These are phyloP conservation scores for Pseudozyma tsukubaensis DNA, from an alignment of 1,284 basidiomycete species.

Conservation along the genomic window DNA sequence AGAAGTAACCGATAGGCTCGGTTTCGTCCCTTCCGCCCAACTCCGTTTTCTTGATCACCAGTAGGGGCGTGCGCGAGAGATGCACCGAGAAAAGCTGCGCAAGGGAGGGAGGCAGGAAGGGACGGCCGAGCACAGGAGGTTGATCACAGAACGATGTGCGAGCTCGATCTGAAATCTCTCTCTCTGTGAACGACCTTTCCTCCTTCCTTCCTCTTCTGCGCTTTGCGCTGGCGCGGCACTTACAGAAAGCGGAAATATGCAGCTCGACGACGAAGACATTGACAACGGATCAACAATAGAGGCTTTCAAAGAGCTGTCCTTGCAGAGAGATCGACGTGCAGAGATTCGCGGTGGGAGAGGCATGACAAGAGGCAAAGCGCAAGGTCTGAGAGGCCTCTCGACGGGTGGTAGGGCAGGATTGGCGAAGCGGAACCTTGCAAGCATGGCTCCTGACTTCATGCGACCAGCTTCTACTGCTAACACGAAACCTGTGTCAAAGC, in stretches of 20 bases:
- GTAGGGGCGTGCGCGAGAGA: constrained; percentile 12
- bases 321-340: constrained; percentile 32
- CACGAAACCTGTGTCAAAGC: constrained; percentile 41
- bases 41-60: constrained; percentile 9
- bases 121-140: constrained; percentile 22
- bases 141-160: neutral
- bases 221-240: neutral
- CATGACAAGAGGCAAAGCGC: constrained; percentile 27
- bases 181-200: constrained; percentile 6
- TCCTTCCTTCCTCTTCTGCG: neutral
- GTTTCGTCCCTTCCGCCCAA: constrained; percentile 26
- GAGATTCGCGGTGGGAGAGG: constrained; percentile 38
- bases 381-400: constrained; percentile 41
- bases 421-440: constrained; percentile 50
- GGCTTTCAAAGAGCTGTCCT: constrained; percentile 73
- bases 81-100: neutral
- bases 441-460: constrained; percentile 39
- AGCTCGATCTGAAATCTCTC: constrained; percentile 22
- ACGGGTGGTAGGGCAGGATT: constrained; percentile 48
- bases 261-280: constrained; percentile 21
- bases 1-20: constrained; percentile 14
- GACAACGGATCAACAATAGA: constrained; percentile 68
- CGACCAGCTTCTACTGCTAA: constrained; percentile 4
- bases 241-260: constrained; percentile 34
- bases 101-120: neutral